phyloP scores from a whole-genome alignment of 2,329 filamentous ascomycete species.

The Reticulascus tulasneorum region DNA sequence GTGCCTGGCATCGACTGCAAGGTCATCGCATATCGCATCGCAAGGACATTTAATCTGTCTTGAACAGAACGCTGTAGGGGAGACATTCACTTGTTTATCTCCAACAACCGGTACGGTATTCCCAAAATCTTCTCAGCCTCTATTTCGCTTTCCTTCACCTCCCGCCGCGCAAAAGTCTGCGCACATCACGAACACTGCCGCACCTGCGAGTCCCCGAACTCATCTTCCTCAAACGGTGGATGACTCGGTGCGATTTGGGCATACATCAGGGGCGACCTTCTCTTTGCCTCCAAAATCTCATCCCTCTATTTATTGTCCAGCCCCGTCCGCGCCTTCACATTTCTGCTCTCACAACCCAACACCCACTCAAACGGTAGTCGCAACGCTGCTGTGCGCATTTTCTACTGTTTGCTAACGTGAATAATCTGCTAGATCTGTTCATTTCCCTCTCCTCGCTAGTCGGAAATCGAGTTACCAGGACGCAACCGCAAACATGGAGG shows the following conservation, averaged over 20 bases:
- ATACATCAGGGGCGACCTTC: too few relatives aligned
- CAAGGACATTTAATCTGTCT: constrained; percentile 8
- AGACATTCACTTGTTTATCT: constrained; percentile 99
- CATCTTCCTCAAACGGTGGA: too few relatives aligned
- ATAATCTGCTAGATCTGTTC: constrained; percentile 22
- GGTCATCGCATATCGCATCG: constrained; percentile 3
- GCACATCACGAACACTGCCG: too few relatives aligned
- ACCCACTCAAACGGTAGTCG: too few relatives aligned
- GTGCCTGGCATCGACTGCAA: constrained; percentile 1
- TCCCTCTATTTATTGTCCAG: too few relatives aligned
- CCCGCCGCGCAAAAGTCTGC: too few relatives aligned
- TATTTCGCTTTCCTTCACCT: constrained; percentile 15
- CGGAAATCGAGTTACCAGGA: not conserved
- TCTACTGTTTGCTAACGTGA: not conserved
- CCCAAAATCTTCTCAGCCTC: too few relatives aligned
- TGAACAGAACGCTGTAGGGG: constrained; percentile 57
- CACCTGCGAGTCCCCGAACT: too few relatives aligned
- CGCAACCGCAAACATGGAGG: constrained; percentile 64
- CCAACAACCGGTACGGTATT: constrained; percentile 62
- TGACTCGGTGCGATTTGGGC: too few relatives aligned
- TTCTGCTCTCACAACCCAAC: too few relatives aligned
- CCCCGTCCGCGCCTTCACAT: too few relatives aligned
- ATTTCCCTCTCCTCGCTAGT: not conserved
- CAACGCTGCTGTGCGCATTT: constrained; percentile 25
- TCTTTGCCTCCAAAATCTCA: too few relatives aligned